Evolutionary conservation across 805 yeast genomes (phyloP).

Genomic region (Candida coleopterorum): DNA sequence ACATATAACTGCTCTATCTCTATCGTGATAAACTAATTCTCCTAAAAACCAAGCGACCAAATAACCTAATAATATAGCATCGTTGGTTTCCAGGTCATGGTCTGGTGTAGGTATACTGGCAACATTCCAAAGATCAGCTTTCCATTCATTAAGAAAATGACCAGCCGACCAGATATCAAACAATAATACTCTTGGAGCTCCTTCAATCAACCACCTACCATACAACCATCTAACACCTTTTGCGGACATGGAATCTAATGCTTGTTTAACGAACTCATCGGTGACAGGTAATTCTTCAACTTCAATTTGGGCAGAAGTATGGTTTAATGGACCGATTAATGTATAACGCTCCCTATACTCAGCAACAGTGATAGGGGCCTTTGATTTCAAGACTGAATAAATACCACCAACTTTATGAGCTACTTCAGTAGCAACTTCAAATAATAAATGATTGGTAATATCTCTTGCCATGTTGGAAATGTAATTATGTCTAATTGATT

Average conservation of each 20-base stretch:
- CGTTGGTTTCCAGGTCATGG: slow-evolving; percentile 82
- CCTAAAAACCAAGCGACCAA: slow-evolving; percentile 96
- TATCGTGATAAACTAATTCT: slow-evolving; percentile 80
- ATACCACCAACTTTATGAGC: slow-evolving; percentile 98
- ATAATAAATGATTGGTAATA: slow-evolving; percentile 78
- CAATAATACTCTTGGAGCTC: slow-evolving; percentile 89
- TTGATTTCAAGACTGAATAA: slow-evolving; percentile 92
- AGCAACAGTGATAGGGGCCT: slow-evolving; percentile 93
- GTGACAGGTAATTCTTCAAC: slow-evolving; percentile 69
- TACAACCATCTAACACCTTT: slow-evolving; percentile 81
- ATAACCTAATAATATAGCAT: slow-evolving; percentile 89
- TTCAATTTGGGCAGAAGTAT: slow-evolving; percentile 68
- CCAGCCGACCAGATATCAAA: slow-evolving; percentile 81
- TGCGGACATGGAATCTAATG: slow-evolving; percentile 73
- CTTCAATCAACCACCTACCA: slow-evolving; percentile 97
- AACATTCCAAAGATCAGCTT: slow-evolving; percentile 82
- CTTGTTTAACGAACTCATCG: slow-evolving; percentile 50
- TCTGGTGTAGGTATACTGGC: slow-evolving; percentile 94
- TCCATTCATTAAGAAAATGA: slow-evolving; percentile 81
- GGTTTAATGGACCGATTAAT: slow-evolving; percentile 80
- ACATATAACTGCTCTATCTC: slow-evolving; percentile 82
- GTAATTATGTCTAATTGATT: not conserved
- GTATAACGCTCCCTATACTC: slow-evolving; percentile 87
- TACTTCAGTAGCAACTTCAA: slow-evolving; percentile 95
- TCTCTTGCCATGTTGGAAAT: slow-evolving; percentile 68